A percentile compares a stretch with the other conserved stretches of the same genome.
Evolutionary conservation across 306 rosid genomes (phyloP).

Genomic region (Cucumis hystrix): DNA sequence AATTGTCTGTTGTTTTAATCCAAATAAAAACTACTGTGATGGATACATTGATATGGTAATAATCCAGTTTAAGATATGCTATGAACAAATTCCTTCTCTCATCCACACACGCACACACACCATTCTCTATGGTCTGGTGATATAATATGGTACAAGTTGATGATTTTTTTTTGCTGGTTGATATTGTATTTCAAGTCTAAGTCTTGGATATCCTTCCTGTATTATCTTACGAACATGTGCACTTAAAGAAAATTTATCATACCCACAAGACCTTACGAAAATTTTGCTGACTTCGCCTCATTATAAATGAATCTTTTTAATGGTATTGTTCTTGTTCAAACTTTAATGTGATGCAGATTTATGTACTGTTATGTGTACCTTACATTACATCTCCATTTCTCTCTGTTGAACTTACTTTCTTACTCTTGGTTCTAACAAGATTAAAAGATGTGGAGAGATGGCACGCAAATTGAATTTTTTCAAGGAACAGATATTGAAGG

Average conservation of each 20-base stretch:
- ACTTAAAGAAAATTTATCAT: not conserved
- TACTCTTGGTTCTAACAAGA: slow-evolving; percentile 30
- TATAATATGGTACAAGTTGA: not conserved
- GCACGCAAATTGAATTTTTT: slow-evolving; percentile 78
- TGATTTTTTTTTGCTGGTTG: not conserved
- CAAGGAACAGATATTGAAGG: slow-evolving; percentile 88
- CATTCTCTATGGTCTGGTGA: not conserved
- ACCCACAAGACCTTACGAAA: not conserved
- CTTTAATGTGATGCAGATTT: not conserved
- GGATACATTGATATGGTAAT: not conserved
- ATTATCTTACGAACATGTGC: not conserved
- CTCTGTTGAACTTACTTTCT: slow-evolving; percentile 2
- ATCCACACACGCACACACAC: not conserved
- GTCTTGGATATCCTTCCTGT: not conserved
- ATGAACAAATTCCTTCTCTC: not conserved
- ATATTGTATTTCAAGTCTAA: not conserved
- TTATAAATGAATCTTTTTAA: not conserved
- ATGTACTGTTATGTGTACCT: not conserved
- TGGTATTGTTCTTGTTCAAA: not conserved
- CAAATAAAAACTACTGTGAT: not conserved
- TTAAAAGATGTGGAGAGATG: slow-evolving; percentile 91
- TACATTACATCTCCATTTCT: not conserved
- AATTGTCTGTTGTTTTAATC: not conserved
- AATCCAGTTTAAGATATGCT: not conserved
- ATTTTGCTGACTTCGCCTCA: not conserved